phyloP scores from a whole-genome alignment of 805 yeast genomes.

The Suhomyces xylopsoci region DNA sequence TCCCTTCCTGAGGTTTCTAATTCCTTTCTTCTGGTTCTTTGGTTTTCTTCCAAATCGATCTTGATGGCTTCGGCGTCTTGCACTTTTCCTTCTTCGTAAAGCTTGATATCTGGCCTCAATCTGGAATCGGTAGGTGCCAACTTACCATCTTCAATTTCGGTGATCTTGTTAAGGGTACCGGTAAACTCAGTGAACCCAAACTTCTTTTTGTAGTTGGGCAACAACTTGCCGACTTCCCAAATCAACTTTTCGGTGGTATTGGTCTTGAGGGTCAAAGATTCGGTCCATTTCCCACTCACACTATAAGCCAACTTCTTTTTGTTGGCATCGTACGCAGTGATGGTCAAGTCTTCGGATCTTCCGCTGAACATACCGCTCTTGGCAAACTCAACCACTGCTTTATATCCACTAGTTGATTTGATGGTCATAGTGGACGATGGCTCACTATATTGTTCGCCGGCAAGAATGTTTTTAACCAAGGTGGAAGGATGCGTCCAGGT shows the following conservation, averaged over 20 bases:
- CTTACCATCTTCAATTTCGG: conserved; percentile 58
- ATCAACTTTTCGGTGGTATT: conserved; percentile 43
- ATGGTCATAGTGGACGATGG: conserved; percentile 71
- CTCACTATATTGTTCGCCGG: conserved; percentile 93
- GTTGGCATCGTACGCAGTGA: conserved; percentile 40
- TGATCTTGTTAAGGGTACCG: conserved; percentile 76
- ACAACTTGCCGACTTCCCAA: conserved; percentile 72
- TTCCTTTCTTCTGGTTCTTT: conserved; percentile 69
- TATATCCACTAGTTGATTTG: conserved; percentile 63
- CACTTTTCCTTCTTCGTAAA: conserved; percentile 66
- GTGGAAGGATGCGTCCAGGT: conserved; percentile 84
- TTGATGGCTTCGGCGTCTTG: conserved; percentile 73
- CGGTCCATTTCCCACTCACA: conserved; percentile 86
- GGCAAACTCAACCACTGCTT: conserved; percentile 71
- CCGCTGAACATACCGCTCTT: conserved; percentile 80
- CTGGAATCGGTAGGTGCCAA: conserved; percentile 89
- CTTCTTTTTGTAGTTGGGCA: conserved; percentile 55
- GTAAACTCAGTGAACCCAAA: conserved; percentile 87
- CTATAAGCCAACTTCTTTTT: conserved; percentile 37
- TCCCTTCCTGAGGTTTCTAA: conserved; percentile 42
- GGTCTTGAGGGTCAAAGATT: conserved; percentile 47
- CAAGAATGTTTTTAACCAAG: conserved; percentile 78
- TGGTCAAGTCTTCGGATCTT: conserved; percentile 66
- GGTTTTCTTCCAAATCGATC: conserved; percentile 68
- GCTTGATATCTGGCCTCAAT: conserved; percentile 77